Evolutionary conservation across 2,329 filamentous ascomycete genomes (phyloP).

Genomic region (Trichothecium roseum): DNA sequence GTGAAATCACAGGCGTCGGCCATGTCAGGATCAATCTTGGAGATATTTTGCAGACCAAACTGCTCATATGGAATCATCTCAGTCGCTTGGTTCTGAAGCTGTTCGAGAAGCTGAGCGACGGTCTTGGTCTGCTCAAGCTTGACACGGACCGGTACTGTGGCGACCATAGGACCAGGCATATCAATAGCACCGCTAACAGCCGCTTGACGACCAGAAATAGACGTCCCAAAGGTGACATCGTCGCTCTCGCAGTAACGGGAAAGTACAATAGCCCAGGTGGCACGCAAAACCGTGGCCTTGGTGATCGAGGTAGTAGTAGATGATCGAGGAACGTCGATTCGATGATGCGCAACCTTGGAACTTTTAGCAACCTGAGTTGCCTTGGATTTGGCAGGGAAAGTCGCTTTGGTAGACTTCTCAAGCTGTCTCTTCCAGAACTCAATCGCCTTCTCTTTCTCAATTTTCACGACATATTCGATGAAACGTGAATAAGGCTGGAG

Average conservation of each 20-base stretch:
- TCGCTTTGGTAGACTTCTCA: constrained; percentile 3
- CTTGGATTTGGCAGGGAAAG: constrained; percentile 1
- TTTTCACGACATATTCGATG: constrained; percentile 28
- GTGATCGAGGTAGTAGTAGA: constrained; percentile 2
- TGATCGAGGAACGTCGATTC: neutral
- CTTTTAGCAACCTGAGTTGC: neutral
- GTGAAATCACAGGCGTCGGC: neutral
- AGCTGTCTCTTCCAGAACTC: constrained; percentile 3
- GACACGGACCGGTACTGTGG: constrained; percentile 11
- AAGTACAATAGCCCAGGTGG: constrained; percentile 12
- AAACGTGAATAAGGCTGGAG: constrained; percentile 24
- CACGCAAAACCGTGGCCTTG: constrained; percentile 8
- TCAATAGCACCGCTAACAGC: constrained; percentile 9
- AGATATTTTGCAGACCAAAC: constrained; percentile 8
- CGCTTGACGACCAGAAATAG: constrained; percentile 11
- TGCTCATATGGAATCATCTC: constrained; percentile 9
- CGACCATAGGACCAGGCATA: constrained; percentile 13
- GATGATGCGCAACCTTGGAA: neutral
- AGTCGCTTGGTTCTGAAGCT: neutral
- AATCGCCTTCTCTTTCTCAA: constrained; percentile 4
- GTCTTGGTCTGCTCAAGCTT: constrained; percentile 14
- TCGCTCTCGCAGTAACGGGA: constrained; percentile 8
- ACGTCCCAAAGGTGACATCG: constrained; percentile 12
- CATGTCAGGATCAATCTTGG: neutral
- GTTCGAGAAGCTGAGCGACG: constrained; percentile 26